Base-by-base conservation (phyloP, 345 rosid species). In the Arabis alpina region DNA sequence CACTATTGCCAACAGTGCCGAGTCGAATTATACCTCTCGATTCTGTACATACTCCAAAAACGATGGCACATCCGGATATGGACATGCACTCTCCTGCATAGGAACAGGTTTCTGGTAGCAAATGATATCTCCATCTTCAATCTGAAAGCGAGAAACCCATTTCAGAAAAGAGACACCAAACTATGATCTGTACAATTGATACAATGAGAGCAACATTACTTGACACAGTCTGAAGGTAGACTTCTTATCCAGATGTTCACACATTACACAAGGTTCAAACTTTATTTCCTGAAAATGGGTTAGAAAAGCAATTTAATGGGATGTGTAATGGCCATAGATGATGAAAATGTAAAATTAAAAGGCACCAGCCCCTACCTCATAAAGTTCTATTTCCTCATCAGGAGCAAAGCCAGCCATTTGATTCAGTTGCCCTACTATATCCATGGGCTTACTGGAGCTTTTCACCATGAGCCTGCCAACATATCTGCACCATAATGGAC, bases 51-150 rank as follows among this genome's bases (percentile, higher is more conserved):
- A 89, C 74, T 88, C 99, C 83, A 94, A 78, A 85, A 82, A 92
- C 10, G 97, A 86, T 67, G 97, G 93, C 57, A 94, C 89, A 54
- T 89, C 83, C 19, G 93, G 96, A 80, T 88, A 89, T 27, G 69
- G 80, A 58, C 65, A 82, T 55, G 81, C 86, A 71, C 72, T 87
- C 72, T 82, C 90, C 70, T 76, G 70, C 74, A 82, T 83, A 54
- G 83, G 76, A 63, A 80, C 61, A 71, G 81, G 62, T 79, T 89
- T 94, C 83, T 94, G 99, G 82, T 83, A 94, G 84, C 98, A 94
- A 55, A 94, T 87, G 61, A 94, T 88, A 69, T 94, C 99, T 55
- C 99, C 98, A 80, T 94, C 99, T 85, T 92, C 98, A 73, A 92
- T 80, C 95, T 88, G 84, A 68, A 78, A 42, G 49, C 5, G 48